Evolutionary conservation across 1,284 basidiomycete species (phyloP).

Genomic region (Malassezia arunalokei): DNA sequence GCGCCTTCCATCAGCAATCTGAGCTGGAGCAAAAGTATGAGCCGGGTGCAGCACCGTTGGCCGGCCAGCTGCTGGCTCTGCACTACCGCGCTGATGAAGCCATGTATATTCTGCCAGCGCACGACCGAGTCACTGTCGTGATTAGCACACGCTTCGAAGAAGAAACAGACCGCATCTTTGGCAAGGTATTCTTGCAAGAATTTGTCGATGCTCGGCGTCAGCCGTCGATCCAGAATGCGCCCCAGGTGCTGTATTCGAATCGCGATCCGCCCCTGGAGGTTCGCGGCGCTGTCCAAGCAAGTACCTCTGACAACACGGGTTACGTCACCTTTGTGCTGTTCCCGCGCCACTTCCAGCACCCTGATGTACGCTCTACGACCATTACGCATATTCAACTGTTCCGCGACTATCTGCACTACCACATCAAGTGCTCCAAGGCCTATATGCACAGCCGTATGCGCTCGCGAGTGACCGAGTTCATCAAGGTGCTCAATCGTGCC

Average conservation of each 20-base stretch:
- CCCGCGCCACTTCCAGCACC: constrained; percentile 80
- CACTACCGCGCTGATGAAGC: constrained; percentile 87
- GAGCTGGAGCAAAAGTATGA: constrained; percentile 58
- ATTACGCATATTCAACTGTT: constrained; percentile 95
- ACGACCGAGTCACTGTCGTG: constrained; percentile 92
- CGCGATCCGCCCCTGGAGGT: constrained; percentile 93
- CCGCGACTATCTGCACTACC: constrained; percentile 96
- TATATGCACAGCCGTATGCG: constrained; percentile 99
- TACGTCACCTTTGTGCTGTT: constrained; percentile 98
- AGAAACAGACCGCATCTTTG: constrained; percentile 92
- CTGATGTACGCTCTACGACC: constrained; percentile 62
- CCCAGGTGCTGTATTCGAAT: constrained; percentile 93
- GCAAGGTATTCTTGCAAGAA: constrained; percentile 96
- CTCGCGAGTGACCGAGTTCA: constrained; percentile 84
- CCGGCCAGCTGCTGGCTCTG: constrained; percentile 62
- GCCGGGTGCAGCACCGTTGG: constrained; percentile 46
- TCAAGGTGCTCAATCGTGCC: constrained; percentile 94
- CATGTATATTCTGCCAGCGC: constrained; percentile 83
- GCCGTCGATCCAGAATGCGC: constrained; percentile 87
- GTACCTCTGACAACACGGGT: constrained; percentile 76
- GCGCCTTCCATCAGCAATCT: constrained; percentile 76
- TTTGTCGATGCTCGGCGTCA: constrained; percentile 93
- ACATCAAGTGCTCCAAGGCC: constrained; percentile 95
- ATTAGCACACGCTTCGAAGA: constrained; percentile 95
- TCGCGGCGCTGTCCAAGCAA: constrained; percentile 67